Conservation (phyloP, 306 rosid species). For the Malus orientalis region DNA sequence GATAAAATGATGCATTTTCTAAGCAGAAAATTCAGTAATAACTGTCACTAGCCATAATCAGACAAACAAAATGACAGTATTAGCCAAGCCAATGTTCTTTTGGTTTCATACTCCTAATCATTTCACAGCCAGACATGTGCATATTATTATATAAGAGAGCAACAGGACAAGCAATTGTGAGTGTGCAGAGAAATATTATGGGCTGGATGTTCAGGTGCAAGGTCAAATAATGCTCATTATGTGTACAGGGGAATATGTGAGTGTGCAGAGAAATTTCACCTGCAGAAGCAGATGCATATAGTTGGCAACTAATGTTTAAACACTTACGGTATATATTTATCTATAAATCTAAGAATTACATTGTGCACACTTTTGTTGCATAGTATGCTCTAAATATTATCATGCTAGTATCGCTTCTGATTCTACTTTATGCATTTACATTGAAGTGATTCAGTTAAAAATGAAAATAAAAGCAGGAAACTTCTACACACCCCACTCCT, state of each 20-base stretch:
- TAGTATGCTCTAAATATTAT: not conserved
- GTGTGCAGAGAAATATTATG: not conserved
- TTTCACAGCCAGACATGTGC: not conserved
- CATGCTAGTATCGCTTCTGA: not conserved
- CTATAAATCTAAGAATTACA: not conserved
- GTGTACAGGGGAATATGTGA: not conserved
- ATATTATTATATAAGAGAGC: not conserved
- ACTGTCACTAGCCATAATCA: not conserved
- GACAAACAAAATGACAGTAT: not conserved
- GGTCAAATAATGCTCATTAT: not conserved
- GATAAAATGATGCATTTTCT: conserved; percentile 1
- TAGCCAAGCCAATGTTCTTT: not conserved
- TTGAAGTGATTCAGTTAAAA: not conserved
- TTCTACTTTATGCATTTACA: not conserved
- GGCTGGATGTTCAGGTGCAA: not conserved
- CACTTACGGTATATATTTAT: not conserved
- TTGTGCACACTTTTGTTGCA: no score
- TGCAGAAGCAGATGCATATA: not conserved
- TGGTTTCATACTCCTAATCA: not conserved
- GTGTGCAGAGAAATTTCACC: not conserved
- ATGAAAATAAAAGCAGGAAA: conserved; percentile 16
- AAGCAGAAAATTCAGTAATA: not conserved
- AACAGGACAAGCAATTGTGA: not conserved
- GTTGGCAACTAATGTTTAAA: not conserved
- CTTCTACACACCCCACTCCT: conserved; percentile 74